A percentile compares a stretch with the other conserved stretches of the same genome.
phyloP scores from a whole-genome alignment of 805 yeast species.

The Candida methanosorbosa region DNA sequence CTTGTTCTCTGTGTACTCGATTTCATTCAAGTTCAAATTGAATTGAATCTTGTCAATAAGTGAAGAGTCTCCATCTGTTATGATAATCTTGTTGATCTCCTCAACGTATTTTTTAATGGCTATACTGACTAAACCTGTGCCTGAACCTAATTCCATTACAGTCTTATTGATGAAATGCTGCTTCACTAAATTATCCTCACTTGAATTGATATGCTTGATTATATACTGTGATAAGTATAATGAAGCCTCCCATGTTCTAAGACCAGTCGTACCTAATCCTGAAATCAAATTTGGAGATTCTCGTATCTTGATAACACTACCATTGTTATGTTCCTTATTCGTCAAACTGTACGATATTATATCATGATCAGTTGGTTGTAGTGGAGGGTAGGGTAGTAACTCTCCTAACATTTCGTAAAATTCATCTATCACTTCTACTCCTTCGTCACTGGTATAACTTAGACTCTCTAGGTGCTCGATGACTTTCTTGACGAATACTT shows the following conservation, averaged over 20 bases:
- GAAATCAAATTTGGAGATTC: slow-evolving; percentile 61
- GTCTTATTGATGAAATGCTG: slow-evolving; percentile 6
- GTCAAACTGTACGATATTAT: slow-evolving; percentile 25
- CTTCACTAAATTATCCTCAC: not conserved
- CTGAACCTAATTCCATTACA: slow-evolving; percentile 76
- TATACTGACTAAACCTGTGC: slow-evolving; percentile 76
- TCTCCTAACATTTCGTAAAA: slow-evolving; percentile 33
- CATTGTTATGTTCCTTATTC: slow-evolving; percentile 5
- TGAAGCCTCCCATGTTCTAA: slow-evolving; percentile 93
- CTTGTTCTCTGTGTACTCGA: slow-evolving; percentile 1
- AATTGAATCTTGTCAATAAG: slow-evolving; percentile 37
- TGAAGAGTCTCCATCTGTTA: slow-evolving; percentile 64
- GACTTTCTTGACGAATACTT: slow-evolving; percentile 33
- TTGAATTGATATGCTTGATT: slow-evolving; percentile 6
- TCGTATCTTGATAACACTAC: slow-evolving; percentile 25
- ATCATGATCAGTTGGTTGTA: slow-evolving; percentile 31
- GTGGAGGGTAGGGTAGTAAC: slow-evolving; percentile 24
- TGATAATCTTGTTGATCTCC: slow-evolving; percentile 21
- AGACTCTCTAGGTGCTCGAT: slow-evolving; percentile 28
- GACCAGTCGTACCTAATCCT: slow-evolving; percentile 80
- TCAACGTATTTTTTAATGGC: slow-evolving; percentile 24
- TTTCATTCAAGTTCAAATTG: slow-evolving; percentile 38
- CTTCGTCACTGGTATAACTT: no score
- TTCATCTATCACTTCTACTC: slow-evolving; percentile 28
- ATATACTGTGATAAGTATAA: slow-evolving; percentile 52